Evolutionary conservation across 2,329 filamentous ascomycete genomes (phyloP), one percentile per base, ranked within the genome.

Genomic region (Byssochlamys sp.): DNA sequence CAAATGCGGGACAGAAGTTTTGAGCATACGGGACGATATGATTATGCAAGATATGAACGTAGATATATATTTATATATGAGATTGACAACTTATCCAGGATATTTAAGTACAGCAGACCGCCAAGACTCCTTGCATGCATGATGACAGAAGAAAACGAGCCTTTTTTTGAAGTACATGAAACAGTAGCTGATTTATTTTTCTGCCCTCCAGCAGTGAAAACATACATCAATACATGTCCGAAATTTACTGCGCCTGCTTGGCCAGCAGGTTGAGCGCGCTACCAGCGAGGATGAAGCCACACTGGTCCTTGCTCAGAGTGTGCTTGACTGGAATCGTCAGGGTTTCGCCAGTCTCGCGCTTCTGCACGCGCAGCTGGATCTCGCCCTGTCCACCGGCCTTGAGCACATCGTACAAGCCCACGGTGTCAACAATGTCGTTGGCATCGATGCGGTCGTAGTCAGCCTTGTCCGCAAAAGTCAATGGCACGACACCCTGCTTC

Each of bases 401-500:
- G 59, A 99, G 80, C 77, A 94, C 88, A 59, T 95, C 88, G 67
- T 89, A 84, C 60, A 99, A 76, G 0, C 94, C 94, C 39, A 91
- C 81, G 0, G 92, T 97, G 60, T 80, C 79, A 26, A 97, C 89
- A 66, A 86, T 80, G 71, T 99, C 94, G 62, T 91, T 89, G 0
- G 91, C 91, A 55, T 83, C 79, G 62, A 99, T 88, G 61, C 79
- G 77, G 68, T 94, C 89, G 71, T 96, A 97, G 74, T 97, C 94
- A 24, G 83, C 81, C 75, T 95, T 91, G 73, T 96, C 81, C 52
- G 79, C 89, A 69, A 99, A 96, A 0, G 90, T 96, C 66, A 99
- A 80, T 1, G 94, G 94, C 51, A 99, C 90, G 33, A 99, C 88
- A 61, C 94, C 94, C 78, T 99, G 94, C 79, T 96, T 96, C 84